Conservation (phyloP, 2,329 filamentous ascomycete species). For the Penicillium sp. region DNA sequence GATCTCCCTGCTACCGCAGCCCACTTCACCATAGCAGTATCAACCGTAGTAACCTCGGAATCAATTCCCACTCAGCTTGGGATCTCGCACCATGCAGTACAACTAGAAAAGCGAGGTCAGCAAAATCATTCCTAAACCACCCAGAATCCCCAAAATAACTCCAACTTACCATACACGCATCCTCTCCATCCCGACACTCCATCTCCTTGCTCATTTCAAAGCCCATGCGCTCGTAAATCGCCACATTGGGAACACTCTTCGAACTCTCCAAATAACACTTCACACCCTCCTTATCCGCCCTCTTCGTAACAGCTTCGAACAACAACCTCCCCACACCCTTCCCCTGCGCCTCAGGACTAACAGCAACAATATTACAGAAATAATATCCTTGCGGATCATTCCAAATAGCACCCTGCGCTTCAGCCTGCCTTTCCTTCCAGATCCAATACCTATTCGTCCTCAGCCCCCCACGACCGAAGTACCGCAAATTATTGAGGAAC, state of each 20-base stretch:
- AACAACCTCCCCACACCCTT: constrained; percentile 66
- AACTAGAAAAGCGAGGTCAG: constrained; percentile 17
- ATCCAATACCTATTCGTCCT: constrained; percentile 70
- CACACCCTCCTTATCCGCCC: constrained; percentile 65
- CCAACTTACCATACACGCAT: constrained; percentile 52
- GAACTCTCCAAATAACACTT: constrained; percentile 73
- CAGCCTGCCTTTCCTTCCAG: constrained; percentile 70
- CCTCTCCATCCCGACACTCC: constrained; percentile 65
- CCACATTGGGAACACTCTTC: constrained; percentile 67
- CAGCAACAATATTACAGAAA: constrained; percentile 76
- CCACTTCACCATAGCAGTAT: not conserved
- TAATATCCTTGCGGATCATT: constrained; percentile 70
- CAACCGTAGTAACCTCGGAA: not conserved
- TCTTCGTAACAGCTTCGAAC: constrained; percentile 65
- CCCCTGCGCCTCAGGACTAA: constrained; percentile 66
- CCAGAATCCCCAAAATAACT: not conserved
- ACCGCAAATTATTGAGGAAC: constrained; percentile 65
- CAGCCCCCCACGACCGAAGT: constrained; percentile 66
- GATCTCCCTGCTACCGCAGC: not conserved
- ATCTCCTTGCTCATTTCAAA: constrained; percentile 68
- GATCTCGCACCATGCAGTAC: constrained; percentile 31
- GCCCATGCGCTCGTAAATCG: constrained; percentile 71
- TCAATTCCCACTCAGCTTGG: constrained; percentile 12
- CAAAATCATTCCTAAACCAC: not conserved
- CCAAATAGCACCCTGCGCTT: constrained; percentile 66